phyloP scores from a whole-genome alignment of 768 basidiomycete species.

The Boletellus sp. region DNA sequence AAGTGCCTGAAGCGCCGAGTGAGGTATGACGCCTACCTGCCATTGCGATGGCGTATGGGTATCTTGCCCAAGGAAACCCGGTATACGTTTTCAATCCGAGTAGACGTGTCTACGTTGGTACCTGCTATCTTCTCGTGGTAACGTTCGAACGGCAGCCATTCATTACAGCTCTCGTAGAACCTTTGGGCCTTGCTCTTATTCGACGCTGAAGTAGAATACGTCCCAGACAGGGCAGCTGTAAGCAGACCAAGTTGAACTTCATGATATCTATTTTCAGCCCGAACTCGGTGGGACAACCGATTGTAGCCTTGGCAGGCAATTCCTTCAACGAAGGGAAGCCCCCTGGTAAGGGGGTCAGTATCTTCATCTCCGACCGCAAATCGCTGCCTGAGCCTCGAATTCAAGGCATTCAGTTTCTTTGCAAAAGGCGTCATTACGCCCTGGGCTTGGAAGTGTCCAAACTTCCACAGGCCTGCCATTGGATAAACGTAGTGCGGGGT shows the following conservation, averaged over 20 bases:
- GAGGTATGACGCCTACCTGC: not conserved
- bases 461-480: not conserved
- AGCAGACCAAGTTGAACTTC: not conserved
- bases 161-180: not conserved
- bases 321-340: not conserved
- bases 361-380: not conserved
- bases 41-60: not conserved
- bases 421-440: not conserved
- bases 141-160: not conserved
- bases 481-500: not conserved
- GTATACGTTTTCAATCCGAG: not conserved
- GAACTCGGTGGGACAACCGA: not conserved
- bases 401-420: not conserved
- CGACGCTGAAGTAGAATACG: not conserved
- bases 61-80: not conserved
- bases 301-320: no score
- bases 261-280: not conserved
- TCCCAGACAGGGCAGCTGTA: not conserved
- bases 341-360: not conserved
- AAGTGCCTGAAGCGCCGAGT: no score
- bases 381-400: not conserved
- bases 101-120: not conserved
- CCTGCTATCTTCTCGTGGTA: not conserved
- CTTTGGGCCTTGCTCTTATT: not conserved
- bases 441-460: not conserved